Conservation (phyloP, 345 rosid genomes). For the Melastoma malabathricum region DNA sequence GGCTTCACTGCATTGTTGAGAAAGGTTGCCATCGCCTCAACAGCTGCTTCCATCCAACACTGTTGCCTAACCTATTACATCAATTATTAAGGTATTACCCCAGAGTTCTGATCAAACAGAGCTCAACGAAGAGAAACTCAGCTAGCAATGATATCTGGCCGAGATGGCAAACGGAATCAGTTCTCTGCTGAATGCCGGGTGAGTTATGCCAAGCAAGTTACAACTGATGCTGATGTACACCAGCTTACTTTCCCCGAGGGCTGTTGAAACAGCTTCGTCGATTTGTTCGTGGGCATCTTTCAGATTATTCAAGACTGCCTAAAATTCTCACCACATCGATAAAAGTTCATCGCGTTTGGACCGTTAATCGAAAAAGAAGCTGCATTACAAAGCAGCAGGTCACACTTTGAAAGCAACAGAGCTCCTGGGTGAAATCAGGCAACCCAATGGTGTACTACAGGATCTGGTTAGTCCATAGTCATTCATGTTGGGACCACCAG, state of each 20-base stretch:
- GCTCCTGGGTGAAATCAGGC: conserved; percentile 25
- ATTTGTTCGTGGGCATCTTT: conserved; percentile 27
- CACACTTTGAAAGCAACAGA: conserved; percentile 21
- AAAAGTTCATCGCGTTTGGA: neutral
- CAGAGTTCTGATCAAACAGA: too few species aligned
- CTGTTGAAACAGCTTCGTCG: conserved; percentile 26
- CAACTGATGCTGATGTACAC: conserved; percentile 27
- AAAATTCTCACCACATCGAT: neutral
- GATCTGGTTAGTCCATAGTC: conserved; percentile 21
- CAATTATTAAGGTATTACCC: neutral
- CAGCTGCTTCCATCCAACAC: conserved; percentile 20
- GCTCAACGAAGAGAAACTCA: neutral
- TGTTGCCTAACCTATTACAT: conserved; percentile 13
- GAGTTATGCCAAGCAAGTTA: conserved; percentile 18
- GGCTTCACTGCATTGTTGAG: conserved; percentile 28
- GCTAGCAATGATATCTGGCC: conserved; percentile 5
- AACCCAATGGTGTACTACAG: conserved; percentile 32
- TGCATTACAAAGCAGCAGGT: conserved; percentile 10
- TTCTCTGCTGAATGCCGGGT: conserved; percentile 20
- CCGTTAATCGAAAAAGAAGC: neutral
- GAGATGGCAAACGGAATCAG: conserved; percentile 20
- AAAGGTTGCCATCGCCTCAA: conserved; percentile 18
- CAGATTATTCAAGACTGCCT: conserved; percentile 26
- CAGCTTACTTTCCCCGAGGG: conserved; percentile 19
- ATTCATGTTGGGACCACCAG: conserved; percentile 27